Percentiles rank a stretch among this genome's conserved stretches.
Evolutionary conservation across 441 rosid species (phyloP).

Genomic region (Sinapis alba): DNA sequence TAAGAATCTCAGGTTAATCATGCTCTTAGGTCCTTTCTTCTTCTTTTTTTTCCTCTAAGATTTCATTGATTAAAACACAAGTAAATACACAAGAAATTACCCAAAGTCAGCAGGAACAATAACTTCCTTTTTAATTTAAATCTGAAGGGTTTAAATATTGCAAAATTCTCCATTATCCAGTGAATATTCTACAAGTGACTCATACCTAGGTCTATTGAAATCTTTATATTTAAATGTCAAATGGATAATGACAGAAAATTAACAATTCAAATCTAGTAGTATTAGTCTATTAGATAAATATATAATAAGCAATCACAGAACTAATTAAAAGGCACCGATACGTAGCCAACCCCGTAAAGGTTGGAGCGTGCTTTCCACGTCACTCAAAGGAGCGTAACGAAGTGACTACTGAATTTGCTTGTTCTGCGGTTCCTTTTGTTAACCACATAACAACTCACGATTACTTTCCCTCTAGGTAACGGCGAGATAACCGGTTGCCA

Average conservation of each 20-base stretch:
- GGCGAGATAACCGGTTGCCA: slow-evolving; percentile 11
- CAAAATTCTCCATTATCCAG: neutral
- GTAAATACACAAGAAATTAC: too few species aligned
- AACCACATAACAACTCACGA: neutral
- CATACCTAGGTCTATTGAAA: slow-evolving; percentile 19
- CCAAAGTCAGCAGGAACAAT: too few species aligned
- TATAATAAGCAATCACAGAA: neutral
- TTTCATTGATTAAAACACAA: too few species aligned
- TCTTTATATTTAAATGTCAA: slow-evolving; percentile 6
- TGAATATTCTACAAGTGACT: slow-evolving; percentile 28
- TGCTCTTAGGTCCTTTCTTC: too few species aligned
- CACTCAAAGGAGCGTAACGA: slow-evolving; percentile 39
- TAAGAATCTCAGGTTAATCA: too few species aligned
- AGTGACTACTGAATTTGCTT: neutral
- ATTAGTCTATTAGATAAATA: too few species aligned
- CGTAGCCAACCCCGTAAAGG: slow-evolving; percentile 26
- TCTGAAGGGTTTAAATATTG: neutral
- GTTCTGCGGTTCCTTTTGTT: neutral
- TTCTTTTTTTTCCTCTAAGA: too few species aligned
- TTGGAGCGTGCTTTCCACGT: slow-evolving; percentile 67
- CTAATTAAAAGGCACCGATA: slow-evolving; percentile 11
- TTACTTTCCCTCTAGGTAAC: slow-evolving; percentile 4
- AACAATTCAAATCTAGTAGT: neutral
- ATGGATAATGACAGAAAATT: slow-evolving; percentile 15
- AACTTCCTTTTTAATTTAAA: neutral